phyloP scores from a whole-genome alignment of 2,329 filamentous ascomycete species.

The Ilyonectria sp. region DNA sequence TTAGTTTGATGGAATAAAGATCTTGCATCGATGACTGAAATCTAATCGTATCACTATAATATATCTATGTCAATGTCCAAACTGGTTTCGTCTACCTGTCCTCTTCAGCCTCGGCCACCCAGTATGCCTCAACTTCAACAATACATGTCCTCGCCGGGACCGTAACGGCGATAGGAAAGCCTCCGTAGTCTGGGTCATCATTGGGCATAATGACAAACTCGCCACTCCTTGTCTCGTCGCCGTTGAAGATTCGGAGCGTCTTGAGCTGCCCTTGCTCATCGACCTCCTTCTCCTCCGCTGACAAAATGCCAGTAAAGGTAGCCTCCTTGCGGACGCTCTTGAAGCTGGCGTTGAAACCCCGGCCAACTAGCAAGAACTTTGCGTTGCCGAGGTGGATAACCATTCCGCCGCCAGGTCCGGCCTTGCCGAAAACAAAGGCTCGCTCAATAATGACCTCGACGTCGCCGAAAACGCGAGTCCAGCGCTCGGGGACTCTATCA shows the following conservation, averaged over 20 bases:
- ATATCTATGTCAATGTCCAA: background rate
- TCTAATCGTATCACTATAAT: background rate
- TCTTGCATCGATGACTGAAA: background rate
- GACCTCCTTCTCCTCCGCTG: slow-evolving; percentile 55
- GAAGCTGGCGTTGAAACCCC: slow-evolving; percentile 57
- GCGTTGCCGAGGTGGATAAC: slow-evolving; percentile 54
- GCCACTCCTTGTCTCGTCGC: slow-evolving; percentile 61
- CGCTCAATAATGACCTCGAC: slow-evolving; percentile 56
- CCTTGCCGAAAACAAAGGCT: slow-evolving; percentile 58
- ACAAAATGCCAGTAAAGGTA: slow-evolving; percentile 57
- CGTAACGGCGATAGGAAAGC: slow-evolving; percentile 69
- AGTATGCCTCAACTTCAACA: slow-evolving; percentile 59
- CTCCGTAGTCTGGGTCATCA: slow-evolving; percentile 69
- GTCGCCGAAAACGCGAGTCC: slow-evolving; percentile 50
- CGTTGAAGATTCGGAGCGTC: slow-evolving; percentile 55
- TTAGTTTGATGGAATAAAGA: background rate
- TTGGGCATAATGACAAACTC: slow-evolving; percentile 68
- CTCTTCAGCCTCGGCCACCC: slow-evolving; percentile 48
- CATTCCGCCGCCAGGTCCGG: slow-evolving; percentile 56
- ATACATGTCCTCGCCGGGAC: slow-evolving; percentile 67
- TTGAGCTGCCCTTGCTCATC: slow-evolving; percentile 50
- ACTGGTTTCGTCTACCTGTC: slow-evolving; percentile 31
- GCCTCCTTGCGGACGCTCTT: slow-evolving; percentile 49
- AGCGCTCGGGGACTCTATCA: slow-evolving; percentile 44
- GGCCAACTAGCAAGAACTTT: slow-evolving; percentile 55